Evolutionary conservation across 1,284 basidiomycete species (phyloP).

Genomic region (Puccinia brachypodii): DNA sequence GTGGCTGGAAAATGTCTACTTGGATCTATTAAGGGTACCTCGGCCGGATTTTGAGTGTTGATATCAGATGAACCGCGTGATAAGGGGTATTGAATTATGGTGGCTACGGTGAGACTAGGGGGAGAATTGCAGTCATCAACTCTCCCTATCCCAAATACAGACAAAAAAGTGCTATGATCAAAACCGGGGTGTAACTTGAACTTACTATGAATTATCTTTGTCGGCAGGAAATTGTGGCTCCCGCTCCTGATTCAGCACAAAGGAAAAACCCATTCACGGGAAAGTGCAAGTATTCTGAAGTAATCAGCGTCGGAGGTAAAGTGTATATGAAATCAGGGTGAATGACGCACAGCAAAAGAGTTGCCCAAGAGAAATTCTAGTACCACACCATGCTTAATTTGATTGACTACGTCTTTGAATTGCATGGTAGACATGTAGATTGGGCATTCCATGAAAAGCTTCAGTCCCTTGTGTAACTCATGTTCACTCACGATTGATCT

Average conservation of each 20-base stretch:
- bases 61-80: constrained; percentile 41
- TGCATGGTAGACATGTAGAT: neutral
- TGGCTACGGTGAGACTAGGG: neutral
- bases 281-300: too few species aligned
- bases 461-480: constrained; percentile 30
- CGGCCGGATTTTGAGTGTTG: neutral
- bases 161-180: neutral
- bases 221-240: neutral
- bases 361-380: constrained; percentile 33
- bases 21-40: constrained; percentile 30
- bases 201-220: constrained; percentile 28
- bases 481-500: neutral
- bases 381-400: neutral
- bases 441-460: neutral
- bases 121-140: too few species aligned
- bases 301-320: too few species aligned
- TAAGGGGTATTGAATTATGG: constrained; percentile 31
- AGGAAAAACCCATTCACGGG: too few species aligned
- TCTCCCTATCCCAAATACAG: too few species aligned
- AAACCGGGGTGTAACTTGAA: neutral
- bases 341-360: constrained; percentile 30
- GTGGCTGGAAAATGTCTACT: constrained; percentile 8
- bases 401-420: neutral
- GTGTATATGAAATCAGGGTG: too few species aligned
- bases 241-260: too few species aligned